Base-by-base conservation (phyloP, 345 rosid species). In the Salix purpurea region DNA sequence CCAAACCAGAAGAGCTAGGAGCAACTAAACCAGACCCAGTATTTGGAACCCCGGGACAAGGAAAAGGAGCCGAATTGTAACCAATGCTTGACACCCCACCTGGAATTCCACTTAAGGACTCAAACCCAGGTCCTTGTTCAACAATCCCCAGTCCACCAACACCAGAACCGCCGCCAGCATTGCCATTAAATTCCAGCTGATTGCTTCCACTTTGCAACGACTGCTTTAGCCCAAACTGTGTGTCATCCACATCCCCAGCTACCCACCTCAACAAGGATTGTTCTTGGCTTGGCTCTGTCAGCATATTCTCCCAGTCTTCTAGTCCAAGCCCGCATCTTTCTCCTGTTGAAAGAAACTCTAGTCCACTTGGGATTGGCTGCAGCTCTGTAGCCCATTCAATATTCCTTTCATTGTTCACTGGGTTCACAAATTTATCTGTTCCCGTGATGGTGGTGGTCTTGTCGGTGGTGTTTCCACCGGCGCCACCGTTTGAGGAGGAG, bases 221-320 rank as follows among this genome's bases (percentile, higher is more conserved):
- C 71, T 83, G 82, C 71, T 70, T 77, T 65, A 83, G 71, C 61
- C 89, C 90, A 68, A 81, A 75, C 9, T 89, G 76, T 0, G 64
- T n/a, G 28, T 89, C 90, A 65, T 89, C 89, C 56, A 79, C 83
- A 71, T 89, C 89, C 37, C 90, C 90, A 8, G 86, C 67, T 67
- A 89, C 83, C 90, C 87, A 85, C 73, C 80, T 77, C 65, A 85
- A 69, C 62, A 87, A 66, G 60, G 89, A 85, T 70, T 85, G 85
- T 65, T 87, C 92, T 50, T 85, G 90, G 52, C 75, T 78, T 19
- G 77, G 81, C 64, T 85, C 91, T 19, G 91, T 80, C 52, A 87
- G 71, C 84, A 88, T 74, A 75, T 71, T 77, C 70, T 87, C 91
- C 91, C 88, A 88, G 34, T 88, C 91, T 65, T 82, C 86, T 39